phyloP scores from a whole-genome alignment of 2,329 filamentous ascomycete genomes.

The Juglanconis oblonga region DNA sequence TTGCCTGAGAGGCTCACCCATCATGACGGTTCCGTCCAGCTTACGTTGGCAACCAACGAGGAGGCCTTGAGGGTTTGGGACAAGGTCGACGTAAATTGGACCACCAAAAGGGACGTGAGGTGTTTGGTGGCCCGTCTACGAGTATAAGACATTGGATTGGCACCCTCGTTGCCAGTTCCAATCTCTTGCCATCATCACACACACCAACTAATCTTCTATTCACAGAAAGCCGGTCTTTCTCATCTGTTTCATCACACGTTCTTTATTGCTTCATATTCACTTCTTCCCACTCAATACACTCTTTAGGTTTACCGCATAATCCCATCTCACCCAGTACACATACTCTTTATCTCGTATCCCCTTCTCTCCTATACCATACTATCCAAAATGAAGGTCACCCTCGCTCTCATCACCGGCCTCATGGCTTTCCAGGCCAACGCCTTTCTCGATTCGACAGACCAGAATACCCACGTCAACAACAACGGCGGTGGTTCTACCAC shows the following conservation, averaged over 20 bases:
- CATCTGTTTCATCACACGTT: not conserved
- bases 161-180: not conserved
- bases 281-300: not conserved
- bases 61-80: not conserved
- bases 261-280: not conserved
- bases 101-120: not conserved
- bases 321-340: not conserved
- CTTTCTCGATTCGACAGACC: not conserved
- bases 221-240: not conserved
- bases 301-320: not conserved
- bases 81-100: not conserved
- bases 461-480: not conserved
- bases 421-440: not conserved
- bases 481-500: not conserved
- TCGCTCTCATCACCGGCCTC: not conserved
- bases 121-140: not conserved
- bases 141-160: not conserved
- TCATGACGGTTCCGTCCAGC: not conserved
- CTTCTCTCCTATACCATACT: not conserved
- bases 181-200: not conserved
- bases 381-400: not conserved
- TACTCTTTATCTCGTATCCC: not conserved
- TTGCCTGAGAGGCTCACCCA: not conserved
- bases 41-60: not conserved
- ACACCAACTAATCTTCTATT: not conserved